Base-by-base conservation (phyloP, 176 grass and related monocot species). In the Poa annua region DNA sequence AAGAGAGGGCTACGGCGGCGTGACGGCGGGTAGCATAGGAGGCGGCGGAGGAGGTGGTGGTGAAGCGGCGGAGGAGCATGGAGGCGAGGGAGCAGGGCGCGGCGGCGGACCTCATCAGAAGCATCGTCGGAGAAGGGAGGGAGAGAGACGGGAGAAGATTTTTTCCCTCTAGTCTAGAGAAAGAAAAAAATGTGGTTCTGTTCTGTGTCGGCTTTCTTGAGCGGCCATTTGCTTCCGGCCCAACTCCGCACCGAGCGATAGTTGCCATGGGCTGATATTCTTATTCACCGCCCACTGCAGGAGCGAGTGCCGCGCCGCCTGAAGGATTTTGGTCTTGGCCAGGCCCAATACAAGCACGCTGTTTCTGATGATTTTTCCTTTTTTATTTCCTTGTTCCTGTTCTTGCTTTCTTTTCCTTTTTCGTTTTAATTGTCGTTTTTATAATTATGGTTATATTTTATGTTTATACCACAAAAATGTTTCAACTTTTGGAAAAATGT, bases 61-160 rank as follows among this genome's bases (percentile, higher is more conserved):
- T 44, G 45, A 84, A 5, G 54, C 71, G 64, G 44, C 77, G 77
- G 52, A 84, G 67, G 35, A 87, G 63, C 45, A 76, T 38, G 71
- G 68, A 71, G n/a, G 89, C 78, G 22, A 88, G 52, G 19, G 76
- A 84, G 71, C 49, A 81, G 19, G 89, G 85, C 7, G 78, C 77
- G 72, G 81, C 65, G 63, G 81, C 76, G 76, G 70, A 77, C 81
- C 89, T 87, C 89, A 85, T 76, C 77, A 74, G 68, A 81, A 84
- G 76, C 89, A 80, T 81, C 41, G 78, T 77, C 50, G 36, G 50
- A 45, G 14, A 61, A n/a, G 8, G 19, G 11, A 17, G 48, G 20
- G 68, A 39, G 66, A 5, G 20, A 10, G 17, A 39, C 1, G 71
- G 36, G 66, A 82, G 52, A 56, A n/a, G 52, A 82, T 82, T 82